Evolutionary conservation across 2,329 filamentous ascomycete genomes (phyloP).

Genomic region (Cytospora paraplurivora): DNA sequence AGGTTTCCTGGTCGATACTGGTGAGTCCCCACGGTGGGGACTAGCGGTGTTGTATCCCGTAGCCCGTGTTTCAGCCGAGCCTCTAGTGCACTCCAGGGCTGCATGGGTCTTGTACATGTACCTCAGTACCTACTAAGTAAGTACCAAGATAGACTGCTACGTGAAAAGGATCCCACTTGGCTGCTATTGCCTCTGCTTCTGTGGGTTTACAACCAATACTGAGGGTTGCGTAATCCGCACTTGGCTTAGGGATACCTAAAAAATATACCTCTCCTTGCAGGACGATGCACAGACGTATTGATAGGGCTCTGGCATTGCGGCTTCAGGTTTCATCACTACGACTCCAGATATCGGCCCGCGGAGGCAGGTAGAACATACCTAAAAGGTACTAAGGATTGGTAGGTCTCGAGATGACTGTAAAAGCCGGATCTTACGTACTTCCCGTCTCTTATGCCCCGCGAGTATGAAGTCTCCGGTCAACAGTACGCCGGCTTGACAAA

Average conservation of each 20-base stretch:
- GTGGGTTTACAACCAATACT: too few species aligned
- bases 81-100: neutral
- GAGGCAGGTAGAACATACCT: neutral
- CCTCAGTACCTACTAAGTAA: too few species aligned
- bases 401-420: neutral
- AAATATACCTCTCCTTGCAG: neutral
- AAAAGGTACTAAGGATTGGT: neutral
- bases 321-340: too few species aligned
- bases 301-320: neutral
- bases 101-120: too few species aligned
- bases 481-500: neutral
- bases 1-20: neutral
- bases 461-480: neutral
- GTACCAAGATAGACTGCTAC: too few species aligned
- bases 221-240: neutral
- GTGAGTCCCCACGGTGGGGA: neutral
- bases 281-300: neutral
- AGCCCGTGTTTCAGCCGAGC: conserved; percentile 21
- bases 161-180: too few species aligned
- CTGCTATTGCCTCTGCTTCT: too few species aligned
- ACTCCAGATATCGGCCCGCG: neutral
- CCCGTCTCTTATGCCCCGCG: neutral
- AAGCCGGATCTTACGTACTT: neutral
- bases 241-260: neutral
- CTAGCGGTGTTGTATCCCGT: neutral